Conservation (phyloP, 2,329 filamentous ascomycete genomes). For the Rutstroemia sp. region DNA sequence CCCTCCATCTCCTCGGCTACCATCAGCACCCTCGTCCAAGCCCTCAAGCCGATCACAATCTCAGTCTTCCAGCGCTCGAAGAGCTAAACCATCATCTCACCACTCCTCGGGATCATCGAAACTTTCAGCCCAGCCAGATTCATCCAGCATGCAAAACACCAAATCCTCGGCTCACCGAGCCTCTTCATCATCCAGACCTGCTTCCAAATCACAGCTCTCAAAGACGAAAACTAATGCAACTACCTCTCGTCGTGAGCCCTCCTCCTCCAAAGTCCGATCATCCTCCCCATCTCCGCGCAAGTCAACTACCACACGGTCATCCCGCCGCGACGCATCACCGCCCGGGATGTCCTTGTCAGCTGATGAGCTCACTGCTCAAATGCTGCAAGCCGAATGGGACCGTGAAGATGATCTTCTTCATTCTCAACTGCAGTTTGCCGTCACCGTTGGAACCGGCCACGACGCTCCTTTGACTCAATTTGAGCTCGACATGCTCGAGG, state of each 20-base stretch:
- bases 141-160: not conserved
- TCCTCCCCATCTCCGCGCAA: not conserved
- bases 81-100: not conserved
- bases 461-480: not conserved
- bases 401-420: constrained; percentile 5
- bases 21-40: not conserved
- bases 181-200: not conserved
- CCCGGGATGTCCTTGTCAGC: not conserved
- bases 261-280: not conserved
- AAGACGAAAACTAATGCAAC: not conserved
- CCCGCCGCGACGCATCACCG: not conserved
- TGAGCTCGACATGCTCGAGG: constrained; percentile 5
- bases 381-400: constrained; percentile 7
- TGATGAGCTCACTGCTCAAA: constrained; percentile 3
- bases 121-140: not conserved
- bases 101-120: not conserved
- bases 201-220: not conserved
- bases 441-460: not conserved
- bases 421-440: constrained; percentile 1
- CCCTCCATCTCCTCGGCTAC: not conserved
- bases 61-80: not conserved
- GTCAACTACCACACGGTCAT: not conserved
- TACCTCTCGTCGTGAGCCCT: not conserved
- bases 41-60: not conserved
- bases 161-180: not conserved